These are phyloP conservation scores for Suillus americanus DNA, from an alignment of 768 basidiomycete genomes.

Conservation along the genomic window DNA sequence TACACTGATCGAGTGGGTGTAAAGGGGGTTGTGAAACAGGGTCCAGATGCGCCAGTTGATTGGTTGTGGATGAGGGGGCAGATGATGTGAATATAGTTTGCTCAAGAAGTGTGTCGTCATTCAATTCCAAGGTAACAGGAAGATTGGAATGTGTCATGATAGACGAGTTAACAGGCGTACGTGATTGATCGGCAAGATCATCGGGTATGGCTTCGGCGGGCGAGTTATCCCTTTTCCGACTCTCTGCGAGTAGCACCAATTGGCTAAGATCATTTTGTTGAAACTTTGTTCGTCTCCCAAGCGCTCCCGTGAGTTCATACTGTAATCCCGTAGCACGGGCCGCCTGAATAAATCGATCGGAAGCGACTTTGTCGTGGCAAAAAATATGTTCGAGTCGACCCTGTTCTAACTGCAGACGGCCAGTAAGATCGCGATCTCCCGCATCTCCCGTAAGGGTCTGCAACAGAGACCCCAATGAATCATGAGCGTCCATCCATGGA, in stretches of 20 bases:
- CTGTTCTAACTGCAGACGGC: constrained; percentile 69
- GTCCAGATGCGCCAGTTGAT: constrained; percentile 68
- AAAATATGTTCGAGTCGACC: constrained; percentile 81
- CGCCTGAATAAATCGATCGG: constrained; percentile 74
- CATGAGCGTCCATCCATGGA: constrained; percentile 40
- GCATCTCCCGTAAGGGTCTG: constrained; percentile 43
- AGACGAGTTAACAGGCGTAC: constrained; percentile 9
- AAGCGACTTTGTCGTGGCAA: constrained; percentile 73
- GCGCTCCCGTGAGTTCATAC: constrained; percentile 89
- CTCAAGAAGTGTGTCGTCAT: constrained; percentile 96
- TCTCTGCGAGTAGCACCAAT: constrained; percentile 91
- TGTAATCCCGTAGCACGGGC: constrained; percentile 75
- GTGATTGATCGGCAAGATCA: constrained; percentile 13
- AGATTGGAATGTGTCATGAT: constrained; percentile 30
- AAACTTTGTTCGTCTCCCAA: constrained; percentile 93
- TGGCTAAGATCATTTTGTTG: constrained; percentile 85
- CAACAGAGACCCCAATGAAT: constrained; percentile 42
- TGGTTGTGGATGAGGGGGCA: constrained; percentile 41
- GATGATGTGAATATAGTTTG: constrained; percentile 89
- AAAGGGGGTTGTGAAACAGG: constrained; percentile 83
- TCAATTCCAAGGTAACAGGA: constrained; percentile 81
- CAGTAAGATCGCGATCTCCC: constrained; percentile 62
- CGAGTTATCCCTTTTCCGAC: constrained; percentile 45
- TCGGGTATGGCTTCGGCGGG: constrained; percentile 10
- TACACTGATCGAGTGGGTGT: constrained; percentile 91